A percentile compares a stretch with the other conserved stretches of the same genome.
Evolutionary conservation across 2,329 filamentous ascomycete species (phyloP).

Genomic region (Venturia nashicola): DNA sequence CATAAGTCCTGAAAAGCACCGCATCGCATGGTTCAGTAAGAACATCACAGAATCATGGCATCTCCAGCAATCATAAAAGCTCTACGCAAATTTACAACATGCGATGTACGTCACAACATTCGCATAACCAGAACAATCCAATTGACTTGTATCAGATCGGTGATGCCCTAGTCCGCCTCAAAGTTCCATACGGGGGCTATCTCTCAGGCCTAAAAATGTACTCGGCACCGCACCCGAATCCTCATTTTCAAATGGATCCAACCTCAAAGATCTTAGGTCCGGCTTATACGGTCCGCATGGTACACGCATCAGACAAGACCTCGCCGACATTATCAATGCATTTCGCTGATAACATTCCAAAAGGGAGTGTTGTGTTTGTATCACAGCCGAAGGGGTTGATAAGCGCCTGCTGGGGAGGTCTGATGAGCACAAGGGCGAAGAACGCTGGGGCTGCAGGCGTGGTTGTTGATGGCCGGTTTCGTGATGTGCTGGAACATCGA

Average conservation of each 20-base stretch:
- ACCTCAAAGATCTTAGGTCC: constrained; percentile 10
- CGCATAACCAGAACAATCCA: too few species aligned
- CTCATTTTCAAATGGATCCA: too few species aligned
- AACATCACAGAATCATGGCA: neutral
- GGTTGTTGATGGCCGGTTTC: constrained; percentile 27
- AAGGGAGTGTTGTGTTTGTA: constrained; percentile 25
- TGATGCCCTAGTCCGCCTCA: constrained; percentile 24
- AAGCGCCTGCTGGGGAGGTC: constrained; percentile 26
- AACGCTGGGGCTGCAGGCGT: constrained; percentile 24
- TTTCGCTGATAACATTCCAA: constrained; percentile 24
- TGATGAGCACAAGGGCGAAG: constrained; percentile 26
- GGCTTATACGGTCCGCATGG: constrained; percentile 17
- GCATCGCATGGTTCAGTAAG: neutral
- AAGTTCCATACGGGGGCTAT: constrained; percentile 22
- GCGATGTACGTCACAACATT: neutral
- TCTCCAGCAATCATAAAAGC: neutral
- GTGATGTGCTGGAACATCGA: constrained; percentile 22
- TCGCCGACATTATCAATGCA: constrained; percentile 21
- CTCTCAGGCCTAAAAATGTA: constrained; percentile 23
- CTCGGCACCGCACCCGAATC: constrained; percentile 4
- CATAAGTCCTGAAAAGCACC: too few species aligned
- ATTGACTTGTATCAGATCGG: constrained; percentile 16
- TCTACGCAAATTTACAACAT: neutral
- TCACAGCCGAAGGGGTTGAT: constrained; percentile 22
- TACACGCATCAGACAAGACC: constrained; percentile 20